phyloP scores from a whole-genome alignment of 768 basidiomycete species.

The Clitopilus passeckerianus region DNA sequence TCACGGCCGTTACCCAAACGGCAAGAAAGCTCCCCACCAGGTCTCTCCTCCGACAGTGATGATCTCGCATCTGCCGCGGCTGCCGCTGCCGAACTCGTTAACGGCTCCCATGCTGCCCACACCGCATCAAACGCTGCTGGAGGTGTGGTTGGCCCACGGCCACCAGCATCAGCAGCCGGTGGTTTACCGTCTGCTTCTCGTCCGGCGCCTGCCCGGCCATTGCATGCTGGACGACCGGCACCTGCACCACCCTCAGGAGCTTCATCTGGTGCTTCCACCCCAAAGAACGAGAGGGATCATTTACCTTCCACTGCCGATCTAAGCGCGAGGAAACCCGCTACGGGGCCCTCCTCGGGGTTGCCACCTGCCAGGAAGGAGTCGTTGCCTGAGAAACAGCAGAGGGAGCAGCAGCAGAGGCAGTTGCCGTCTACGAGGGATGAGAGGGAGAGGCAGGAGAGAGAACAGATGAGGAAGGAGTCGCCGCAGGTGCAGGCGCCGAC shows the following conservation, averaged over 20 bases:
- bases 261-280: constrained; percentile 13
- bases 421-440: constrained; percentile 18
- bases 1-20: constrained; percentile 22
- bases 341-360: constrained; percentile 36
- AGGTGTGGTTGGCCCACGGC: not conserved
- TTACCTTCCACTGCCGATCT: constrained; percentile 64
- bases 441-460: constrained; percentile 20
- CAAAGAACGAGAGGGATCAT: constrained; percentile 34
- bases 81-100: constrained; percentile 60
- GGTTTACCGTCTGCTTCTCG: constrained; percentile 42
- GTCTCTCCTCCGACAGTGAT: constrained; percentile 35
- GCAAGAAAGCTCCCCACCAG: constrained; percentile 37
- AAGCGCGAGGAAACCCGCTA: constrained; percentile 57
- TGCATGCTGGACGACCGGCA: constrained; percentile 55
- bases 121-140: constrained; percentile 10
- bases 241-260: constrained; percentile 29
- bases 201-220: constrained; percentile 66
- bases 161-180: constrained; percentile 1
- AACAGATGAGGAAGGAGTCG: constrained; percentile 33
- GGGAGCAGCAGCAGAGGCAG: constrained; percentile 21
- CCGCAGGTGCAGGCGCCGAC: constrained; percentile 20
- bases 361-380: constrained; percentile 50
- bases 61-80: constrained; percentile 44
- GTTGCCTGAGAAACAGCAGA: constrained; percentile 24
- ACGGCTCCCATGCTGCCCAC: constrained; percentile 39